These are phyloP conservation scores for Sporothrix sp. DNA, from an alignment of 2,329 filamentous ascomycete genomes.

Conservation along the genomic window DNA sequence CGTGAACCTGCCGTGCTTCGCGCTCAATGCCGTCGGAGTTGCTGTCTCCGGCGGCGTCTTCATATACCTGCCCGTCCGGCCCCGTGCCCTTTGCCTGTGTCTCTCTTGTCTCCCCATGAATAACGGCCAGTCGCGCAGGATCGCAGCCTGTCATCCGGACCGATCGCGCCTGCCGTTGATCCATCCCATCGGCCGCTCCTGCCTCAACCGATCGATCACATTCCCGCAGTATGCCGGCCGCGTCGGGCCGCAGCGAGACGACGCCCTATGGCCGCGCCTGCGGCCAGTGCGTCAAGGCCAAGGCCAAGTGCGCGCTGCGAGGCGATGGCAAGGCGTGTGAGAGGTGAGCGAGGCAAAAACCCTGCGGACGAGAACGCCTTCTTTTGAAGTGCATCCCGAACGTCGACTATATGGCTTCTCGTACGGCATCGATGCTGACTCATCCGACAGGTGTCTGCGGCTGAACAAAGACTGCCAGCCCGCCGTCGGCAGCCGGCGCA, in stretches of 20 bases:
- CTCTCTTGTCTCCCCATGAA: neutral
- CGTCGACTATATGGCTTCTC: too few relatives aligned
- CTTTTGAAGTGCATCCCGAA: too few relatives aligned
- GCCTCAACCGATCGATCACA: too few relatives aligned
- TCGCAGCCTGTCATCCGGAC: neutral
- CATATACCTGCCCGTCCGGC: neutral
- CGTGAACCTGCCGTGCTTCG: neutral
- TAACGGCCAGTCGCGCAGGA: neutral
- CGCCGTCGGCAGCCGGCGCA: conserved; percentile 5
- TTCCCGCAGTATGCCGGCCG: neutral
- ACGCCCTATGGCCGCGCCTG: conserved; percentile 11
- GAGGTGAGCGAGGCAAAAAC: neutral
- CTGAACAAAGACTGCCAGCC: conserved; percentile 13
- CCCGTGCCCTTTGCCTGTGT: neutral
- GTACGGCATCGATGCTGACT: too few relatives aligned
- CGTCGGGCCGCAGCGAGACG: neutral
- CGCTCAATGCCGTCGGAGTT: neutral
- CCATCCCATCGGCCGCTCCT: too few relatives aligned
- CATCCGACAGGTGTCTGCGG: neutral
- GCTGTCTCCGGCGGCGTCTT: conserved; percentile 3
- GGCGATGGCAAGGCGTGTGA: conserved; percentile 8
- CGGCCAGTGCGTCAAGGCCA: conserved; percentile 11
- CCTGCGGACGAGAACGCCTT: neutral
- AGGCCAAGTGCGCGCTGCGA: conserved; percentile 11
- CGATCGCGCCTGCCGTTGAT: too few relatives aligned